These are phyloP conservation scores for Malassezia psittaci DNA, from an alignment of 1,284 basidiomycete genomes.

Conservation along the genomic window DNA sequence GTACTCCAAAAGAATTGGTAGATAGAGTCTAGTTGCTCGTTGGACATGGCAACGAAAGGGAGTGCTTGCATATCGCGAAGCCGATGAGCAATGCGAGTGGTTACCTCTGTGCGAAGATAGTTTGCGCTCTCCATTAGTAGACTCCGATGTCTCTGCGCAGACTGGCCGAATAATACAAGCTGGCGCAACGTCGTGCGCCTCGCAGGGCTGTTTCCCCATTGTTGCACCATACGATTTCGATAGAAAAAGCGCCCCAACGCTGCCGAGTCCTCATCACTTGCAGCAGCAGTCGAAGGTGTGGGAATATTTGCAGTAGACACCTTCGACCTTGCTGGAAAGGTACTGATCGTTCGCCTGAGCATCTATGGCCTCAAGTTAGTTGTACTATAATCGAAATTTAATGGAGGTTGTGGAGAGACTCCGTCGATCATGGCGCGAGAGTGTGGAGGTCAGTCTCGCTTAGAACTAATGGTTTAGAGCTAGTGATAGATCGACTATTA, in stretches of 20 bases:
- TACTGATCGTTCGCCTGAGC: background rate
- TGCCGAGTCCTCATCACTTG: slow-evolving; percentile 11
- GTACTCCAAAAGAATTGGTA: slow-evolving; percentile 57
- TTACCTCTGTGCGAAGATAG: slow-evolving; percentile 76
- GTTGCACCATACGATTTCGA: slow-evolving; percentile 69
- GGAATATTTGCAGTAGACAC: background rate
- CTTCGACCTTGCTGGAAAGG: background rate
- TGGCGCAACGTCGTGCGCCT: slow-evolving; percentile 68
- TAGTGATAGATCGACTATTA: no score
- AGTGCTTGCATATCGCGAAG: slow-evolving; percentile 73
- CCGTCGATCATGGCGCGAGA: background rate
- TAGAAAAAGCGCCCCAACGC: slow-evolving; percentile 59
- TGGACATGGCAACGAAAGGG: slow-evolving; percentile 77
- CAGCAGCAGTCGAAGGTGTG: slow-evolving; percentile 13
- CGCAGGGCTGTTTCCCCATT: slow-evolving; percentile 66
- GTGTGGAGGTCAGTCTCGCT: no score
- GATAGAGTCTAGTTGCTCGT: slow-evolving; percentile 70
- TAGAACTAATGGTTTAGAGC: no score
- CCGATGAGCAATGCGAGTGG: slow-evolving; percentile 75
- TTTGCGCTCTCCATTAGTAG: slow-evolving; percentile 48
- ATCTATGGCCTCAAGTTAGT: no score
- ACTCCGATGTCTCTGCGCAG: slow-evolving; percentile 26
- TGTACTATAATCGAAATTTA: background rate
- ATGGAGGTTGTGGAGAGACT: background rate
- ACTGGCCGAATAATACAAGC: slow-evolving; percentile 55